Evolutionary conservation across 768 basidiomycete species (phyloP).

Genomic region (Suillus americanus): DNA sequence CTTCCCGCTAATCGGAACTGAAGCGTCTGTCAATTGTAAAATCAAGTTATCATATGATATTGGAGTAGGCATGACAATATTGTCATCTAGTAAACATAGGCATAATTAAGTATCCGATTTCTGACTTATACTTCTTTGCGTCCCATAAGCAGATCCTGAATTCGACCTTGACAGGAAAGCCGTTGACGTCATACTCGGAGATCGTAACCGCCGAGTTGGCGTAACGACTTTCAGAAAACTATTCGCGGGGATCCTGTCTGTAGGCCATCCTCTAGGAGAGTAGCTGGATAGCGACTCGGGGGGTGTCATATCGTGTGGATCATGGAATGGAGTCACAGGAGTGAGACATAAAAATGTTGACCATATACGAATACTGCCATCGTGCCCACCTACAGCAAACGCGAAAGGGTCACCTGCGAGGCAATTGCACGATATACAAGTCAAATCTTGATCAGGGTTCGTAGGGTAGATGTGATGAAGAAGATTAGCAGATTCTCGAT

Average conservation of each 20-base stretch:
- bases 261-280: neutral
- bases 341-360: constrained; percentile 34
- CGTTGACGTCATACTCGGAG: constrained; percentile 1
- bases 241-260: neutral
- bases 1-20: neutral
- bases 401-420: constrained; percentile 47
- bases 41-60: neutral
- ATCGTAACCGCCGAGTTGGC: neutral
- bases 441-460: constrained; percentile 61
- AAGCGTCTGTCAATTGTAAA: neutral
- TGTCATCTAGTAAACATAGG: neutral
- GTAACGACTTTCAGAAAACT: neutral
- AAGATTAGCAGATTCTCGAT: constrained; percentile 72
- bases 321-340: neutral
- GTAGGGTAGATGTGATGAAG: constrained; percentile 70
- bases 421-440: constrained; percentile 80
- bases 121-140: neutral
- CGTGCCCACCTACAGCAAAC: constrained; percentile 75
- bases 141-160: neutral
- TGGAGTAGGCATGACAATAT: neutral
- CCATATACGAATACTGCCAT: constrained; percentile 76
- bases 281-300: constrained; percentile 10
- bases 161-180: neutral
- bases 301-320: neutral
- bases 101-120: neutral